Base-by-base conservation (phyloP, 2,329 filamentous ascomycete species). In the Colletotrichum tropicicola region DNA sequence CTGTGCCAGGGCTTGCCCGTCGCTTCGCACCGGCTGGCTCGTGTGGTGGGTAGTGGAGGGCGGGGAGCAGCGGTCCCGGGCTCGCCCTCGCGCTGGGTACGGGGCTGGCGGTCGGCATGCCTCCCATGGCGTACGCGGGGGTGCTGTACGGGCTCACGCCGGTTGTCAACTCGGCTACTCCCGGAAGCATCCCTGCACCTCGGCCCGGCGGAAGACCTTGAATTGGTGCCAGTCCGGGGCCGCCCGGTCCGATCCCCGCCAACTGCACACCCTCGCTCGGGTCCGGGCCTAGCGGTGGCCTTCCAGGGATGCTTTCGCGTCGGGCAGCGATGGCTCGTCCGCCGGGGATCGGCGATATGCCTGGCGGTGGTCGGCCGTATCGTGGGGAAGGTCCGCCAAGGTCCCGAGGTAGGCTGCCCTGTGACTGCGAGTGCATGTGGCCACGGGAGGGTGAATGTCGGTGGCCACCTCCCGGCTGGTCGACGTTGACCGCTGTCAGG, bases 91-190 rank as follows among this genome's bases (percentile, higher is more conserved):
- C 65, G 73, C 79, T 78, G 61, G 79, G 72, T 27, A 77, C 71
- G 25, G 76, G 74, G 65, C 79, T 78, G 47, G 74, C 74, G 39
- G 72, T 79, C 3, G 80, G 76, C 7, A 76, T 73, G 28, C 77
- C 78, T 15, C 60, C 65, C 54, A 80, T 74, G 7, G 83, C 81
- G 71, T 86, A 87, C 1, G 85, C 83, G 39, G 85, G 84, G n/a
- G 85, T 85, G 68, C 79, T 85, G 72, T 89, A 90, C 1, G 87
- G 85, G 68, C 84, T 88, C 30, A 89, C 80, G 12, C 88, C 88
- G 0, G 87, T 90, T 2, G 88, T 90, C 70, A 91, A 81, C 72
- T 91, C 88, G 35, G 85, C 84, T 15, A 91, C 81, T 53, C 87
- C 83, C 2, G 88, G 88, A n/a, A 91, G 77, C 66, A 85, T 78